Evolutionary conservation across 2,329 filamentous ascomycete species (phyloP).

Genomic region (Madurella mycetomatis): DNA sequence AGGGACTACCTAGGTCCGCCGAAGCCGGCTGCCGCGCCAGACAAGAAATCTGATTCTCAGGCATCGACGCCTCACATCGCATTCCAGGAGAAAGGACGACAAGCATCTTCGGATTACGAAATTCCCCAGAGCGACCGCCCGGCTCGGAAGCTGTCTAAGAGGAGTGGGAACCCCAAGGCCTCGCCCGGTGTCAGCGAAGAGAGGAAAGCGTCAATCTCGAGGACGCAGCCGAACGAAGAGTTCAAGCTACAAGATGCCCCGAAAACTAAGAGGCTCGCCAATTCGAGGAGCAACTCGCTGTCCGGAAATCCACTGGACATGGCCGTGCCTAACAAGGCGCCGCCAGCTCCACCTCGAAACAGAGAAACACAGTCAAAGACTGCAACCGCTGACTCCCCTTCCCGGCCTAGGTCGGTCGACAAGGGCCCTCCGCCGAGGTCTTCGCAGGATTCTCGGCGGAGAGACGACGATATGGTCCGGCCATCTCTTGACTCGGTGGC

Average conservation of each 20-base stretch:
- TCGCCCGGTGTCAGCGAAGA: conserved; percentile 37
- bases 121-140: conserved; percentile 49
- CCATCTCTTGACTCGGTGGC: conserved; percentile 41
- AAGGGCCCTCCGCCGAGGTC: conserved; percentile 44
- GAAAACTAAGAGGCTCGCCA: conserved; percentile 51
- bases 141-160: conserved; percentile 45
- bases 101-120: conserved; percentile 57
- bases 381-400: conserved; percentile 31
- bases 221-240: conserved; percentile 44
- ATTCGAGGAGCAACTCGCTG: conserved; percentile 43
- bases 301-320: conserved; percentile 37
- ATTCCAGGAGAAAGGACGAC: conserved; percentile 77
- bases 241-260: conserved; percentile 82
- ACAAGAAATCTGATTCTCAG: conserved; percentile 47
- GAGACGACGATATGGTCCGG: conserved; percentile 50
- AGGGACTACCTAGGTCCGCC: conserved; percentile 56
- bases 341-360: conserved; percentile 19
- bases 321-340: conserved; percentile 27
- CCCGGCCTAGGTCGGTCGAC: conserved; percentile 33
- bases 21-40: conserved; percentile 37
- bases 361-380: conserved; percentile 15
- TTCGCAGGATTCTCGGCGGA: conserved; percentile 55
- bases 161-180: conserved; percentile 31
- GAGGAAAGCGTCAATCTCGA: conserved; percentile 35
- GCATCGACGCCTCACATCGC: conserved; percentile 80